Base-by-base conservation (phyloP, 805 yeast genomes). In the Yamadazyma laniorum region DNA sequence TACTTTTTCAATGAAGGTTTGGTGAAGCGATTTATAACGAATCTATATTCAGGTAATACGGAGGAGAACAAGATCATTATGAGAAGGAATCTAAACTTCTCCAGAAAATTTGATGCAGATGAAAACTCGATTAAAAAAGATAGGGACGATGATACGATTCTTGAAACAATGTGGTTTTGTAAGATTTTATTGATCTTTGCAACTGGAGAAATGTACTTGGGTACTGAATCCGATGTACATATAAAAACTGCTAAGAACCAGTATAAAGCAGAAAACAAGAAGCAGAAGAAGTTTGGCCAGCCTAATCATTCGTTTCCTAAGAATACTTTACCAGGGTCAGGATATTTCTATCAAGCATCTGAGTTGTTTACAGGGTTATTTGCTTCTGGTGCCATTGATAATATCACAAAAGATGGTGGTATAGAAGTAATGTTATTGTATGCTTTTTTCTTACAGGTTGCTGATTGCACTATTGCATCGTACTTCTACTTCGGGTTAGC, bases 1-100 rank as follows among this genome's bases (percentile, higher is more conserved):
- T 85, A 85, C 60, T 85, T 85, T 52, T 85, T 85, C 64, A 85
- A 85, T 53, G 95, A 85, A 56, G 95, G 95, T 1, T 53, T 83
- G 15, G 86, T 83, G 17, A 84, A 83, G 52, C 76, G 77, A 47
- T 81, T 78, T 44, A 56, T 85, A 37, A 74, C 78, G 62, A 70
- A 81, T 44, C 68, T 83, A 16, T 85, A 82, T 55, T 75, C 81
- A 19, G 80, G 79, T 25, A 55, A 55, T 27, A 49, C 64, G 25
- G 55, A 51, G 11, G 72, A 65, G 29, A 68, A 68, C 45, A 62
- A 56, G 34, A 57, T 51, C 34, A 67, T 68, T 19, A 52, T 68
- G 43, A 56, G 57, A 41, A 45, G 73, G 25, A 68, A 67, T 40
- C 50, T 57, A 2, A 34, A 31, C 3, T 45, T 53, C 3, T 44